phyloP scores from a whole-genome alignment of 768 basidiomycete species.

The Gyrodon lividus region DNA sequence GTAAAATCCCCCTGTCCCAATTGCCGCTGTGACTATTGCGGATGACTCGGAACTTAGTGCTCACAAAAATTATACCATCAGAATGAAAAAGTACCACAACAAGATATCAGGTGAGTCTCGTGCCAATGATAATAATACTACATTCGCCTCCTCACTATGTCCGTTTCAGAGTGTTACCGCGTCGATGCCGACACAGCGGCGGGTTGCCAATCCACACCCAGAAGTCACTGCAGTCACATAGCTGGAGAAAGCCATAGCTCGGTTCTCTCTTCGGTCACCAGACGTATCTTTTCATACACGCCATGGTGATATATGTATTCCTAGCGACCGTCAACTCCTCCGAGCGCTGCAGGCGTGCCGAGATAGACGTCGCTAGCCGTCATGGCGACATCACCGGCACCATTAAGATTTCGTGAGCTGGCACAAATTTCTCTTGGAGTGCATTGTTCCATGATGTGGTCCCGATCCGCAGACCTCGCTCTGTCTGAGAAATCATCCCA shows the following conservation, averaged over 20 bases:
- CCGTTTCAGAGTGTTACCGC: constrained; percentile 38
- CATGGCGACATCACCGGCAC: constrained; percentile 40
- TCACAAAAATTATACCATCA: not conserved
- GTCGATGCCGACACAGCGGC: constrained; percentile 39
- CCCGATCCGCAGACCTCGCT: constrained; percentile 11
- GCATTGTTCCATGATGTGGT: constrained; percentile 5
- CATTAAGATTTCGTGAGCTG: constrained; percentile 2
- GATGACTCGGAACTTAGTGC: not conserved
- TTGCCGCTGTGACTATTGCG: not conserved
- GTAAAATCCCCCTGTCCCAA: no score
- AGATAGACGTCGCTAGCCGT: constrained; percentile 32
- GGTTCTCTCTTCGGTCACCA: constrained; percentile 16
- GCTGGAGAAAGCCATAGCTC: constrained; percentile 17
- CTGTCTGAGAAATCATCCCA: constrained; percentile 2
- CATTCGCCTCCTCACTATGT: not conserved
- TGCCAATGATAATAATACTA: not conserved
- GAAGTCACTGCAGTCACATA: constrained; percentile 15
- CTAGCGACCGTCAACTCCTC: constrained; percentile 39
- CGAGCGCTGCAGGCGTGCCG: constrained; percentile 31
- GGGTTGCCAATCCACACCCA: constrained; percentile 15
- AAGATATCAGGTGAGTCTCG: constrained; percentile 32
- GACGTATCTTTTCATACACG: constrained; percentile 41
- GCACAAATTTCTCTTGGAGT: constrained; percentile 10
- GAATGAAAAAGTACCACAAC: constrained; percentile 14
- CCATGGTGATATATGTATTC: constrained; percentile 37